phyloP scores from a whole-genome alignment of 305 asterid genomes.

The Fraxinus angustifolia region DNA sequence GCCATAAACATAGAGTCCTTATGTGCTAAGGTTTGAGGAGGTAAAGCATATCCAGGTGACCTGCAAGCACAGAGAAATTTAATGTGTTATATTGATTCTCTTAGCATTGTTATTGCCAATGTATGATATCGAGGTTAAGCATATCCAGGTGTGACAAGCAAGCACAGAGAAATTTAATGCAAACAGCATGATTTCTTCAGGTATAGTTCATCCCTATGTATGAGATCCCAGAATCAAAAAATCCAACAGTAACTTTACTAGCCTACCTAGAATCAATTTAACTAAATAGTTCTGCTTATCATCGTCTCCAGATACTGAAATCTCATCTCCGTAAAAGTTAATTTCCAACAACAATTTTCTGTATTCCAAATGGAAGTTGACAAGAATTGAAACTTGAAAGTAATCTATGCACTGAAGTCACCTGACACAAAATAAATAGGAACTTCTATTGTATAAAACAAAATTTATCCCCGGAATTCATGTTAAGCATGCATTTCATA shows the following conservation, averaged over 20 bases:
- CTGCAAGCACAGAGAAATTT: constrained; percentile 37
- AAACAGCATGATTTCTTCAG: not conserved
- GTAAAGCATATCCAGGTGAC: constrained; percentile 48
- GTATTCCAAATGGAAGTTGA: not conserved
- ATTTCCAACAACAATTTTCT: not conserved
- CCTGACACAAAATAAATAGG: not conserved
- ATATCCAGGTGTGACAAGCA: constrained; percentile 21
- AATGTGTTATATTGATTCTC: not conserved
- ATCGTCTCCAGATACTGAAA: not conserved
- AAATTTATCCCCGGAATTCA: not conserved
- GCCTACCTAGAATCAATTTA: not conserved
- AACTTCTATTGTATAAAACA: not conserved
- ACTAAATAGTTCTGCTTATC: not conserved
- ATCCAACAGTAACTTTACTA: not conserved
- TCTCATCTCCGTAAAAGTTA: not conserved
- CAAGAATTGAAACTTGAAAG: not conserved
- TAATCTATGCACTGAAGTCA: not conserved
- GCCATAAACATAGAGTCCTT: constrained; percentile 20
- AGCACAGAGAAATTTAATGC: not conserved
- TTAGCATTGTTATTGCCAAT: not conserved
- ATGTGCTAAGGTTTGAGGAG: constrained; percentile 38
- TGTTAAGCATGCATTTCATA: not conserved
- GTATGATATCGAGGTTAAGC: constrained; percentile 20
- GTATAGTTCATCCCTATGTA: not conserved
- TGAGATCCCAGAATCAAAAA: not conserved